These are phyloP conservation scores for Pseudocercospora fijiensis DNA, from an alignment of 2,329 filamentous ascomycete genomes.

Conservation along the genomic window DNA sequence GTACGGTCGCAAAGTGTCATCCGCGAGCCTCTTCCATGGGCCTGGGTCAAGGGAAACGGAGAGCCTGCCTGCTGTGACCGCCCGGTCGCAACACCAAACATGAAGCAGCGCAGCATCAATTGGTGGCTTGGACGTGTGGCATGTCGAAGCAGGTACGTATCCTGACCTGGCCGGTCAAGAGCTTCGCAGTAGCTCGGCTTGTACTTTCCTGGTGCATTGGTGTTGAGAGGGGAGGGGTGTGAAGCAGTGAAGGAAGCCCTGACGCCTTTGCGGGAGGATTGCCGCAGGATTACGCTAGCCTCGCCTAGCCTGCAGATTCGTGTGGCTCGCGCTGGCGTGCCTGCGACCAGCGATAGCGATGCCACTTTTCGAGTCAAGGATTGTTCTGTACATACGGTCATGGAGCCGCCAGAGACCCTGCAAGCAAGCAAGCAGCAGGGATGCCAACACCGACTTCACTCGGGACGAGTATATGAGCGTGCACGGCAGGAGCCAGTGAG, in stretches of 20 bases:
- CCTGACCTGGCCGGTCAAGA: conserved; percentile 8
- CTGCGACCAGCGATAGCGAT: neutral
- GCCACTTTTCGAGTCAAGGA: neutral
- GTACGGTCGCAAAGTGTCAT: neutral
- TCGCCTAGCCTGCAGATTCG: neutral
- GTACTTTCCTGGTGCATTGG: neutral
- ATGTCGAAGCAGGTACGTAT: conserved; percentile 11
- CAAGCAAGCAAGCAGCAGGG: neutral
- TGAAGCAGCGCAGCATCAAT: neutral
- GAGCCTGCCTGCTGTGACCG: neutral
- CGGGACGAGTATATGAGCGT: neutral
- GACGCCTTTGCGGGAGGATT: neutral
- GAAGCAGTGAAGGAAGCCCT: conserved; percentile 3
- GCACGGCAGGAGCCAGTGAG: neutral
- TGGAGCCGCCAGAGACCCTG: neutral
- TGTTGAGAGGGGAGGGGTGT: neutral
- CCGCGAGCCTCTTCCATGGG: neutral
- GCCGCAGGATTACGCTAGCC: neutral
- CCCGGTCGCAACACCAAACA: neutral
- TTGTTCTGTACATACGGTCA: too few species aligned
- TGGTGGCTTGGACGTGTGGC: conserved; percentile 2
- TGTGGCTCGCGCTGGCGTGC: neutral
- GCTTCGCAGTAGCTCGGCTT: conserved; percentile 9
- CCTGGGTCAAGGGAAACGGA: neutral
- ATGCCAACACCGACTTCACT: conserved; percentile 5